Percentiles rank a stretch among this genome's conserved stretches.
phyloP scores from a whole-genome alignment of 2,329 filamentous ascomycete genomes.

The Metarhizium sp. region DNA sequence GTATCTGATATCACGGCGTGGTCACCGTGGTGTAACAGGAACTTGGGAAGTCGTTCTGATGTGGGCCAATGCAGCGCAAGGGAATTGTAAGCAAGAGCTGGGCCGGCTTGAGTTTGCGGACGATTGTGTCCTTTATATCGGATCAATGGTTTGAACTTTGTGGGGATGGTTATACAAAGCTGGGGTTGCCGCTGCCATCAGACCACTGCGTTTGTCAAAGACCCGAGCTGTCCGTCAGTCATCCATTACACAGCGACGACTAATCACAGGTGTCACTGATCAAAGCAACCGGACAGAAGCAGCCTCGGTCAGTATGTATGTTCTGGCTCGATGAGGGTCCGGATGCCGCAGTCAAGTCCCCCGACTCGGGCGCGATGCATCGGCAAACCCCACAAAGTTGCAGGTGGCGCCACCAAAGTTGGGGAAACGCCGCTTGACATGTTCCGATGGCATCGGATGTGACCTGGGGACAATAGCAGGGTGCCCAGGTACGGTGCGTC shows the following conservation, averaged over 20 bases:
- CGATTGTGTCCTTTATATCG: background rate
- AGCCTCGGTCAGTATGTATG: background rate
- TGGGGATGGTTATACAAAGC: background rate
- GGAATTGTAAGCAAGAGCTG: background rate
- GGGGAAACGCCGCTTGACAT: background rate
- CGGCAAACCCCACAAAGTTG: background rate
- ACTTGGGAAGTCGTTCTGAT: background rate
- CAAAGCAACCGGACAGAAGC: background rate
- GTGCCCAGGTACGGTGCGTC: too few relatives aligned
- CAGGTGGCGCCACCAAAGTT: background rate
- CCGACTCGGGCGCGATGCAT: background rate
- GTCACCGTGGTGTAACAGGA: too few relatives aligned
- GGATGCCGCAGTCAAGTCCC: too few relatives aligned
- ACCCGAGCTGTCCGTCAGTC: background rate
- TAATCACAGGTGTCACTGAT: background rate
- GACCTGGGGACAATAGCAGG: too few relatives aligned
- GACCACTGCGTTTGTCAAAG: too few relatives aligned
- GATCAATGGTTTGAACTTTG: background rate
- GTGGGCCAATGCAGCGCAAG: background rate
- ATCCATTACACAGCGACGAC: background rate
- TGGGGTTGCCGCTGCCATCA: background rate
- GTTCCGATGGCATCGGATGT: constrained; percentile 1
- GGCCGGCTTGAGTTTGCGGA: background rate
- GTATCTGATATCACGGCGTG: too few relatives aligned
- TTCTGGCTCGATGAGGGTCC: too few relatives aligned